These are phyloP conservation scores for Hymenoscyphus albidus DNA, from an alignment of 2,329 filamentous ascomycete genomes.

Conservation along the genomic window DNA sequence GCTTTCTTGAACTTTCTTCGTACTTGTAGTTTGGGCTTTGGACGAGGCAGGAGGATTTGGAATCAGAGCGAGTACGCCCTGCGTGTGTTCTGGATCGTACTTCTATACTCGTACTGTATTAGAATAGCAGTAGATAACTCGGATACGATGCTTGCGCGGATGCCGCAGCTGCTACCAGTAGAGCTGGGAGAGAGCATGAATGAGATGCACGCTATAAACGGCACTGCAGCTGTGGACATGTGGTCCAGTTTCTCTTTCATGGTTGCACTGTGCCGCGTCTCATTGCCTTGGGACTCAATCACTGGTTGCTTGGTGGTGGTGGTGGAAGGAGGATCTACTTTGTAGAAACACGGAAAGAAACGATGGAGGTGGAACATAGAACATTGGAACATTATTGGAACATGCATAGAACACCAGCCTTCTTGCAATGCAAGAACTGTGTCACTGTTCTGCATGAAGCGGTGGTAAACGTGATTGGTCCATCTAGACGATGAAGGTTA, in stretches of 20 bases:
- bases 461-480: no score
- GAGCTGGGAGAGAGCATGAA: not conserved
- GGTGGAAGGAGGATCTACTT: not conserved
- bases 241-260: not conserved
- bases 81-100: no score
- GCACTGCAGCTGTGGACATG: not conserved
- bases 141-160: no score
- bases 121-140: no score
- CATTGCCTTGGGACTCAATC: not conserved
- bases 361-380: not conserved
- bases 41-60: not conserved
- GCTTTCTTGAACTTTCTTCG: not conserved
- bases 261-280: not conserved
- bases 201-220: not conserved
- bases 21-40: not conserved
- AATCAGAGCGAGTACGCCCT: not conserved
- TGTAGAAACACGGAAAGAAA: not conserved
- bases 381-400: constrained; percentile 14
- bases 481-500: no score
- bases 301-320: constrained; percentile 3
- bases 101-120: no score
- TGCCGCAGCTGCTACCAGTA: no score
- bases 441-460: not conserved
- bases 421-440: constrained; percentile 14
- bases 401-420: constrained; percentile 21